These are phyloP conservation scores for Paramecium tetraurelia DNA, from an alignment of 73 alveolate genomes.

Conservation along the genomic window DNA sequence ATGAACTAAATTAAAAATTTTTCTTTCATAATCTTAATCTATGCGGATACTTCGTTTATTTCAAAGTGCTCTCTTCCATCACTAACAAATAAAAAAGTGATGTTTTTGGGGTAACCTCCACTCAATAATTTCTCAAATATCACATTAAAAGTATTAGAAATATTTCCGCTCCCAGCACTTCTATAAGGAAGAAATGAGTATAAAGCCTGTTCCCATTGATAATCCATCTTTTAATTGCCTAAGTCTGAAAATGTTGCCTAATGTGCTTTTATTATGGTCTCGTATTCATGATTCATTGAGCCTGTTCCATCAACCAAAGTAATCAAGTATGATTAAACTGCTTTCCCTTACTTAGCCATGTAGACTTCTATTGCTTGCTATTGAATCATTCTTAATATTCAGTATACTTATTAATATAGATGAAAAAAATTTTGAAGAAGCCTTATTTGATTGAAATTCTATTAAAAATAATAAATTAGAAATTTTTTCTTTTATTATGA, in stretches of 20 bases:
- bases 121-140: not conserved
- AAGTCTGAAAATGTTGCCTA: not conserved
- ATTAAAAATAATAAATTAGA: too few relatives aligned
- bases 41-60: not conserved
- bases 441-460: not conserved
- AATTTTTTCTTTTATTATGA: too few relatives aligned
- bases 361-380: not conserved
- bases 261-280: not conserved
- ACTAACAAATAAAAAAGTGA: not conserved
- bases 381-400: not conserved
- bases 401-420: too few relatives aligned
- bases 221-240: not conserved
- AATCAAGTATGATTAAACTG: not conserved
- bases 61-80: not conserved
- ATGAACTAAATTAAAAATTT: not conserved
- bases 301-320: not conserved
- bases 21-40: not conserved
- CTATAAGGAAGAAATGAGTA: not conserved
- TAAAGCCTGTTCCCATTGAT: not conserved
- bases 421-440: too few relatives aligned
- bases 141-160: not conserved
- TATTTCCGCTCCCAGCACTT: not conserved
- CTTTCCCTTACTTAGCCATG: not conserved
- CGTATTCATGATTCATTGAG: not conserved
- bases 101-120: not conserved